Conservation (phyloP, 106 monocot species). For the Acanthochlamys bracteata region DNA sequence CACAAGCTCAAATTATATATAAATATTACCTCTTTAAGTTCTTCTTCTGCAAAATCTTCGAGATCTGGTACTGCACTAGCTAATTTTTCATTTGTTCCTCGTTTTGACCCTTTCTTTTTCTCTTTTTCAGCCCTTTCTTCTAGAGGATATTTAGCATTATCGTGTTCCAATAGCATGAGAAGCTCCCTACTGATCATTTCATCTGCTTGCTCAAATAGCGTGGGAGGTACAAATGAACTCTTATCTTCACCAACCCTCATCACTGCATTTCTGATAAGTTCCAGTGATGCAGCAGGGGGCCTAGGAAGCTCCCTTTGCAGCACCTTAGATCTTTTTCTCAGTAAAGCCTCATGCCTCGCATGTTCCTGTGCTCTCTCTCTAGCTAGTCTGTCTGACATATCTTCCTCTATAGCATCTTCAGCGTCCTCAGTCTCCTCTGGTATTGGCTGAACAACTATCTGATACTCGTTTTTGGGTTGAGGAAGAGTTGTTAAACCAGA, state of each 20-base stretch:
- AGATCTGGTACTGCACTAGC: conserved; percentile 46
- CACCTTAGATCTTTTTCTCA: conserved; percentile 94
- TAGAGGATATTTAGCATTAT: conserved; percentile 88
- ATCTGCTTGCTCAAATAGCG: conserved; percentile 85
- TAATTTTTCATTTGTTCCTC: conserved; percentile 43
- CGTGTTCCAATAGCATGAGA: conserved; percentile 66
- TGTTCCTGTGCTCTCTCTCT: conserved; percentile 76
- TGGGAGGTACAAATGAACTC: conserved; percentile 95
- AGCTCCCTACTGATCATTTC: conserved; percentile 93
- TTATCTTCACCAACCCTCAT: conserved; percentile 59
- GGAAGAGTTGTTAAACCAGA: conserved; percentile 67
- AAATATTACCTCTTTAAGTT: conserved; percentile 76
- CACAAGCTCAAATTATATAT: no score
- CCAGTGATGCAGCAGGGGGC: conserved; percentile 71
- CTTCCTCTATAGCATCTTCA: conserved; percentile 79
- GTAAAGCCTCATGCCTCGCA: conserved; percentile 65
- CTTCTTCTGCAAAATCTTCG: conserved; percentile 79
- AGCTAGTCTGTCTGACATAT: conserved; percentile 88
- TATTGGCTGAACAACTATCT: conserved; percentile 65
- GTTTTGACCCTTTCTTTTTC: conserved; percentile 67
- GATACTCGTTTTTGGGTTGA: conserved; percentile 88
- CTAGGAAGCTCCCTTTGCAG: conserved; percentile 90
- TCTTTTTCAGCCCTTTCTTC: conserved; percentile 61
- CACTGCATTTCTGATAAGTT: conserved; percentile 53
- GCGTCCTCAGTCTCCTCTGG: conserved; percentile 76